Conservation (phyloP, 768 basidiomycete genomes). For the Macrolepiota fuliginosa region DNA sequence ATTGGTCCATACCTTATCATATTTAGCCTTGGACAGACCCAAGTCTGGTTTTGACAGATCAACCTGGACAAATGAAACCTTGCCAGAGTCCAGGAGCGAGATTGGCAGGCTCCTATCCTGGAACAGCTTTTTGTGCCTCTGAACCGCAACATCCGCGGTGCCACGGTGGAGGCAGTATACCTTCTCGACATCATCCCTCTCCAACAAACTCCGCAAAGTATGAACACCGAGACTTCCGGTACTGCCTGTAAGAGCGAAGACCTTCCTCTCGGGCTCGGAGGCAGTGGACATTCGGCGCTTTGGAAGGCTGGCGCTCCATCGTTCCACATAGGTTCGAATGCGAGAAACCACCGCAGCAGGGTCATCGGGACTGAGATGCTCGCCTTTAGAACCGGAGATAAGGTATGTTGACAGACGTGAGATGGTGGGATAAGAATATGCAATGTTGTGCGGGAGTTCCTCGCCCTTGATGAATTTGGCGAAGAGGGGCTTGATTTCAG, state of each 20-base stretch:
- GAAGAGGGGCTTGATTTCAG: slow-evolving; percentile 8
- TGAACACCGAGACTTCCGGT: slow-evolving; percentile 31
- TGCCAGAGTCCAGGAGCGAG: not conserved
- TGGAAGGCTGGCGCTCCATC: slow-evolving; percentile 4
- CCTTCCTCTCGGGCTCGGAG: slow-evolving; percentile 15
- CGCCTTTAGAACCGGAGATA: not conserved
- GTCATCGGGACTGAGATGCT: not conserved
- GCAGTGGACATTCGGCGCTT: not conserved
- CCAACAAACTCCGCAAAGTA: slow-evolving; percentile 22
- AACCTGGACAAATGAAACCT: not conserved
- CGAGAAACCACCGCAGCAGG: not conserved
- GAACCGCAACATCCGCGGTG: not conserved
- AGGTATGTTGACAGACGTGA: slow-evolving; percentile 8
- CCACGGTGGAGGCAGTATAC: slow-evolving; percentile 26
- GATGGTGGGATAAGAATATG: slow-evolving; percentile 5
- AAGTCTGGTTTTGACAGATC: slow-evolving; percentile 7
- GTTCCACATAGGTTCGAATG: slow-evolving; percentile 2
- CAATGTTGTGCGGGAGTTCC: slow-evolving; percentile 10
- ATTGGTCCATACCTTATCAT: slow-evolving; percentile 3
- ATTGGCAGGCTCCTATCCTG: not conserved
- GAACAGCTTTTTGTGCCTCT: slow-evolving; percentile 8
- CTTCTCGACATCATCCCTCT: slow-evolving; percentile 14
- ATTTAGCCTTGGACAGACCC: not conserved
- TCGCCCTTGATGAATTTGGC: not conserved
- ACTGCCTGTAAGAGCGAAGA: slow-evolving; percentile 30